phyloP scores from a whole-genome alignment of 2,329 filamentous ascomycete genomes.

The Trichoderma sp. region DNA sequence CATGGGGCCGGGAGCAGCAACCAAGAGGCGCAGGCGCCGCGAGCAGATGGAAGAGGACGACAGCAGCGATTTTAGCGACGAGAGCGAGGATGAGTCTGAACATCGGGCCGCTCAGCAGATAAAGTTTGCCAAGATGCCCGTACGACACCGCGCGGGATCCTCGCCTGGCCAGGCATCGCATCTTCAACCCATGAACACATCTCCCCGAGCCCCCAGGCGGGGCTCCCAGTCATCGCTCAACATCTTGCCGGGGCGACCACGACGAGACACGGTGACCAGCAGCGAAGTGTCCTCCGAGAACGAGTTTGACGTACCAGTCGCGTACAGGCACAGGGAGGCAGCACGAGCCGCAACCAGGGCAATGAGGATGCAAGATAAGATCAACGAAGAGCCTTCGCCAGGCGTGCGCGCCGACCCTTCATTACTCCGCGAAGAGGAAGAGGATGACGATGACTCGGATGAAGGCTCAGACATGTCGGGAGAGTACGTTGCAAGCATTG shows the following conservation, averaged over 20 bases:
- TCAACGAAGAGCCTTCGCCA: conserved; percentile 40
- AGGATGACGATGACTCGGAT: conserved; percentile 61
- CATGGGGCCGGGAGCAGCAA: conserved; percentile 66
- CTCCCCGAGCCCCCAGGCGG: conserved; percentile 55
- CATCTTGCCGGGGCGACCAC: conserved; percentile 67
- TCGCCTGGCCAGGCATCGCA: conserved; percentile 76
- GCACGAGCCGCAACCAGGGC: conserved; percentile 55
- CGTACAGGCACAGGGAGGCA: conserved; percentile 63
- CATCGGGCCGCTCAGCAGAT: conserved; percentile 83
- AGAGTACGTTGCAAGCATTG: conserved; percentile 66
- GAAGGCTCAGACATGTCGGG: conserved; percentile 64
- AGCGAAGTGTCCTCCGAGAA: conserved; percentile 84
- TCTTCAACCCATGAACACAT: conserved; percentile 52
- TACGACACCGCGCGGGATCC: conserved; percentile 81
- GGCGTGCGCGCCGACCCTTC: conserved; percentile 50
- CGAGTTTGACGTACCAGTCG: conserved; percentile 68
- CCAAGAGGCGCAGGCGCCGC: conserved; percentile 64
- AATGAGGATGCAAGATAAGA: conserved; percentile 41
- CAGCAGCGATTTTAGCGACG: conserved; percentile 81
- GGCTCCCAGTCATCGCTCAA: conserved; percentile 73
- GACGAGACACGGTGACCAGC: conserved; percentile 77
- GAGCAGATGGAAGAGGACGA: conserved; percentile 84
- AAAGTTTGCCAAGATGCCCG: conserved; percentile 94
- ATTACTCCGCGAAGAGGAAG: conserved; percentile 58
- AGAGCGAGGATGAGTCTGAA: conserved; percentile 77